These are phyloP conservation scores for Guyanaporus albipodus DNA, from an alignment of 768 basidiomycete species.

Conservation along the genomic window DNA sequence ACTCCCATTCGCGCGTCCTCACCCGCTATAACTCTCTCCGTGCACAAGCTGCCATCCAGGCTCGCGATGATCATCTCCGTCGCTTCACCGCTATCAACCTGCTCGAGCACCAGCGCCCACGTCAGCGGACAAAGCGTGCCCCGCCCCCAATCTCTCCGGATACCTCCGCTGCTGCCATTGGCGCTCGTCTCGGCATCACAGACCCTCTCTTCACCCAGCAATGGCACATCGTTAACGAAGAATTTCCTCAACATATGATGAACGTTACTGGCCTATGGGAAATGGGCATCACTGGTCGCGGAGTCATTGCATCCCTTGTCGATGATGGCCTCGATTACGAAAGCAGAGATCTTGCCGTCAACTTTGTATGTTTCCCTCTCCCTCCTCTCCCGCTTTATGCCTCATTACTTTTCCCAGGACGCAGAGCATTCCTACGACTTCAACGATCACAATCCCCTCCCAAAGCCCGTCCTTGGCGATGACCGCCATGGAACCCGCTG, in stretches of 20 bases:
- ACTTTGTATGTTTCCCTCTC: conserved; percentile 68
- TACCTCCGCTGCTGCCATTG: conserved; percentile 42
- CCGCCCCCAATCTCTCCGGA: conserved; percentile 52
- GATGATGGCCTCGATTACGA: conserved; percentile 95
- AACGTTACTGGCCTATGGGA: conserved; percentile 95
- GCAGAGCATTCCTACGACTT: conserved; percentile 90
- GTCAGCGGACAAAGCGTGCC: conserved; percentile 69
- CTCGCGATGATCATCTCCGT: conserved; percentile 38
- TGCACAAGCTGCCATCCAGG: conserved; percentile 26
- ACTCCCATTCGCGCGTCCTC: conserved; percentile 34
- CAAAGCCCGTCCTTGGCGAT: conserved; percentile 81
- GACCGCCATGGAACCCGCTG: conserved; percentile 98
- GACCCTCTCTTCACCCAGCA: conserved; percentile 84
- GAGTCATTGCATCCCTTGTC: conserved; percentile 82
- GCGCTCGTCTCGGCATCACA: conserved; percentile 57
- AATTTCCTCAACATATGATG: conserved; percentile 78
- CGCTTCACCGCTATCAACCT: conserved; percentile 52
- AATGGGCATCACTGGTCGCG: conserved; percentile 82
- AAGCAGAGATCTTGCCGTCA: conserved; percentile 79
- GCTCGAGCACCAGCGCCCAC: conserved; percentile 59
- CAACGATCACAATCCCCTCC: conserved; percentile 87
- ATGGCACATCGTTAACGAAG: conserved; percentile 94
- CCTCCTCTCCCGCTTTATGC: background rate
- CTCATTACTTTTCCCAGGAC: conserved; percentile 53
- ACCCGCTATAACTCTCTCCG: conserved; percentile 46